Base-by-base conservation (phyloP, 371 early-diverging fungal species). In the Rhizopus stolonifer region DNA sequence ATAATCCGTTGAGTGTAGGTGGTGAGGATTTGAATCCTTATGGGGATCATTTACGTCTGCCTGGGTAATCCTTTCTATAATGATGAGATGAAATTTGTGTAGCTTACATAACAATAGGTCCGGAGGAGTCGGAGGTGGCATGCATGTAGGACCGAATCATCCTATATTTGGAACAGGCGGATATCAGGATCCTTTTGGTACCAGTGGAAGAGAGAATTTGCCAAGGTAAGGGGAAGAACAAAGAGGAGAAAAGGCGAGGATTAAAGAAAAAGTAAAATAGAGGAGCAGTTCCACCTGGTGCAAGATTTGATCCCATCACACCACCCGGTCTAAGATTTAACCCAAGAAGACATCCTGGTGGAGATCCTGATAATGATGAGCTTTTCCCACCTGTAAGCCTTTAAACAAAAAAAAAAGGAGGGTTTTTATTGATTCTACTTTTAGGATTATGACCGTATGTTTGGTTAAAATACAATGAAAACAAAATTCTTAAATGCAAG, bases 261-360 rank as follows among this genome's bases (percentile, higher is more conserved):
- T n/a, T n/a, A 25, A 18, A 42, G 13, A 15, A 9, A 47, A 13
- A 46, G 32, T 44, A 18, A 29, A 46, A 1, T 49, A 77, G 84
- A 56, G 91, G 88, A 14, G 81, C 92, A 17, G 93, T 93, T 6
- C 96, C 96, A 2, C 91, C 92, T n/a, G 94, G 94, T 11, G 96
- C 96, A 4, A 81, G 95, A 18, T 96, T 92, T 71, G 95, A 96
- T 62, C 96, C 95, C 0, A 91, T 95, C 55, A 84, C 82, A 7
- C 96, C 96, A 4, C 71, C 82, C 13, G 79, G 79, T 11, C 61
- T 72, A 23, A 54, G 66, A 29, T 69, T 65, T 39, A 57, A 59
- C 22, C 74, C 61, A n/a, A 64, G 82, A 15, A 62, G 70, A 8
- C 54, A 59, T 32, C 74, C 72, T 49, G 65, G 80, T 36, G 88